A percentile compares a stretch with the other conserved stretches of the same genome.
Evolutionary conservation across 2,329 filamentous ascomycete species (phyloP).

Genomic region (Fusarium sp.): DNA sequence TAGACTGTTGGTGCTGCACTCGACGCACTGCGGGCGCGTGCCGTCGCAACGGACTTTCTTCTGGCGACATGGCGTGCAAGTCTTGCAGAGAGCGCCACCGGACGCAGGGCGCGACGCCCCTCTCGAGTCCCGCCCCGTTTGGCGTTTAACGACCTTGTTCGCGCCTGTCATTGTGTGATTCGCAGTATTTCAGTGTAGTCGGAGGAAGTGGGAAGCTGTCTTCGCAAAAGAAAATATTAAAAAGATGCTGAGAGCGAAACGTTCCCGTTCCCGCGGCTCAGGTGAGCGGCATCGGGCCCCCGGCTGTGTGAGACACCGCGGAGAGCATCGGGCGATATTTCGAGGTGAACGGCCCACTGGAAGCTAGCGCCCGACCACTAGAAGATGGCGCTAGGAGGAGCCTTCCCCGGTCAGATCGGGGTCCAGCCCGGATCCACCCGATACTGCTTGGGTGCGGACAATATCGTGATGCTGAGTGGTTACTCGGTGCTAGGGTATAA

Average conservation of each 20-base stretch:
- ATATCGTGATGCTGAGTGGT: conserved; percentile 27
- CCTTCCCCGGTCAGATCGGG: conserved; percentile 24
- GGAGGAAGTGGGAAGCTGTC: background rate
- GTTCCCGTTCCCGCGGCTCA: conserved; percentile 12
- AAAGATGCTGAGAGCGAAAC: conserved; percentile 21
- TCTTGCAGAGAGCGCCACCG: conserved; percentile 51
- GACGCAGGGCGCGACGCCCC: conserved; percentile 39
- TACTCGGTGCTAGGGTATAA: background rate
- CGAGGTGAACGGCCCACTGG: conserved; percentile 41
- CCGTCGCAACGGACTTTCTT: conserved; percentile 56
- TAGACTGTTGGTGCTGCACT: conserved; percentile 49
- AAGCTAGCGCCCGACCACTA: conserved; percentile 36
- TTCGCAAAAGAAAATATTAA: conserved; percentile 1
- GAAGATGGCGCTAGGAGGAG: conserved; percentile 32
- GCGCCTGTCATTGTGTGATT: conserved; percentile 38
- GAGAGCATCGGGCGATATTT: conserved; percentile 42
- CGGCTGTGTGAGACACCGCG: conserved; percentile 27
- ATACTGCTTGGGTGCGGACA: conserved; percentile 30
- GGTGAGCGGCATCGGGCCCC: conserved; percentile 43
- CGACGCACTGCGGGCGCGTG: conserved; percentile 50
- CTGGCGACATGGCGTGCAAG: conserved; percentile 53
- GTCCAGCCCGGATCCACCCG: conserved; percentile 44
- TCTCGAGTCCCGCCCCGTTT: conserved; percentile 39
- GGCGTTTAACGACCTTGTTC: conserved; percentile 44
- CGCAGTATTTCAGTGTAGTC: background rate